Conservation (phyloP, 768 basidiomycete species). For the Auriscalpium orientale region DNA sequence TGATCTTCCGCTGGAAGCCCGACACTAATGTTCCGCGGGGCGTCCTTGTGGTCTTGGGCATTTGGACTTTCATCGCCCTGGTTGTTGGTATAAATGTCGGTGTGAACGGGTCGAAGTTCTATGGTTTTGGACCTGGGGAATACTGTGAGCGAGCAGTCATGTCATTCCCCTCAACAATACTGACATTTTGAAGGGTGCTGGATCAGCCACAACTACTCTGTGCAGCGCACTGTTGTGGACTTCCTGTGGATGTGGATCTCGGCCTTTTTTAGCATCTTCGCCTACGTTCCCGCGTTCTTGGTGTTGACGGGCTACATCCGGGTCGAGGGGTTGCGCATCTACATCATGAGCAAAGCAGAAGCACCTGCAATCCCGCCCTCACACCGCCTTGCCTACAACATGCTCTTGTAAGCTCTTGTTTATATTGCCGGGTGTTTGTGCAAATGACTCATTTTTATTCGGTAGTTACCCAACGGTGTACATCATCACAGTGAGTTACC, state of each 20-base stretch:
- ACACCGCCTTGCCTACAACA: conserved; percentile 31
- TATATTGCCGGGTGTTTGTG: not conserved
- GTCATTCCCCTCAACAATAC: too few relatives aligned
- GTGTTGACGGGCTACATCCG: conserved; percentile 32
- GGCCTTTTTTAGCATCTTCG: conserved; percentile 31
- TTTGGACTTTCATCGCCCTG: conserved; percentile 35
- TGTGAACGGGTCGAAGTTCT: conserved; percentile 22
- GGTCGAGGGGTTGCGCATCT: conserved; percentile 24
- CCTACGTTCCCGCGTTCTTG: conserved; percentile 39
- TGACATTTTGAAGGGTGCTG: conserved; percentile 39
- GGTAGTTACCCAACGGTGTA: conserved; percentile 41
- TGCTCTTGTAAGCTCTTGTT: conserved; percentile 36
- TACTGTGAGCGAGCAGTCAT: conserved; percentile 25
- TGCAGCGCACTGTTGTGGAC: conserved; percentile 38
- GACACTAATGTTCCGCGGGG: conserved; percentile 24
- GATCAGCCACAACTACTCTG: conserved; percentile 29
- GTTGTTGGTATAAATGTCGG: conserved; percentile 32
- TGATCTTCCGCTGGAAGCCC: conserved; percentile 28
- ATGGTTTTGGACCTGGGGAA: conserved; percentile 37
- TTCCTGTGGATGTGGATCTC: conserved; percentile 49
- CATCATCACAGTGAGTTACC: conserved; percentile 25
- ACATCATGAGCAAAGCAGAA: conserved; percentile 11
- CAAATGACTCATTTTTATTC: not conserved
- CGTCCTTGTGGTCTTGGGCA: conserved; percentile 23
- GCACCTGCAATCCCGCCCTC: not conserved